These are phyloP conservation scores for Diaporthe citri DNA, from an alignment of 2,329 filamentous ascomycete genomes.

Conservation along the genomic window DNA sequence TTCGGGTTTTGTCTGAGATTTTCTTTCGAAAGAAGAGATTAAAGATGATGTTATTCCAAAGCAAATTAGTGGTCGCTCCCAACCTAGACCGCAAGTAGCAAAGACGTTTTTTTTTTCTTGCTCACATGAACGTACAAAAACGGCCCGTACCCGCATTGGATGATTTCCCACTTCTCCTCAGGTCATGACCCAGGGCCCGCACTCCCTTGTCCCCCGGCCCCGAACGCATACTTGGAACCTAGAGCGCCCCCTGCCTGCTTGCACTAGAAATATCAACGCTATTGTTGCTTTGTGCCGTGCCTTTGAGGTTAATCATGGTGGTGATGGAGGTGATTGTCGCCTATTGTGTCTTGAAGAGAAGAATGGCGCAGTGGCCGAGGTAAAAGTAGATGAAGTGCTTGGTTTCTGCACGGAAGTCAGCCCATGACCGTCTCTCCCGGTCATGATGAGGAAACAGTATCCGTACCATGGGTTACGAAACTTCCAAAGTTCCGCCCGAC, in stretches of 20 bases:
- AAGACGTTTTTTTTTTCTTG: conserved; percentile 10
- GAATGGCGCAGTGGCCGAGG: conserved; percentile 96
- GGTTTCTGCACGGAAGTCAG: conserved; percentile 74
- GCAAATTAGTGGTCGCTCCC: conserved; percentile 22
- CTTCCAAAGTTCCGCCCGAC: conserved; percentile 99
- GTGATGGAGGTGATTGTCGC: conserved; percentile 13
- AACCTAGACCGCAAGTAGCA: conserved; percentile 28
- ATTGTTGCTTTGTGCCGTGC: conserved; percentile 8
- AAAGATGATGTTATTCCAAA: conserved; percentile 26
- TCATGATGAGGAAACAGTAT: conserved; percentile 8
- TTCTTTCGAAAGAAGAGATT: conserved; percentile 3
- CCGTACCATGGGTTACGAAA: conserved; percentile 95
- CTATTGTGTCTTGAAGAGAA: conserved; percentile 99
- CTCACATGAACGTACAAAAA: conserved; percentile 22
- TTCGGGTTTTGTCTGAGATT: neutral
- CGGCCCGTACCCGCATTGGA: neutral
- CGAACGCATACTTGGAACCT: neutral
- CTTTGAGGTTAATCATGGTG: neutral
- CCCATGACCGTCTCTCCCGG: conserved; percentile 8
- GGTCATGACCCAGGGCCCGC: conserved; percentile 1
- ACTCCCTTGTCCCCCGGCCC: conserved; percentile 6
- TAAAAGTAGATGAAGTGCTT: conserved; percentile 99
- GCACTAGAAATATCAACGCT: conserved; percentile 22
- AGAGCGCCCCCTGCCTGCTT: neutral
- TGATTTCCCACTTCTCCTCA: neutral